Conservation (phyloP, 345 rosid genomes). For the Carallia brachiata region DNA sequence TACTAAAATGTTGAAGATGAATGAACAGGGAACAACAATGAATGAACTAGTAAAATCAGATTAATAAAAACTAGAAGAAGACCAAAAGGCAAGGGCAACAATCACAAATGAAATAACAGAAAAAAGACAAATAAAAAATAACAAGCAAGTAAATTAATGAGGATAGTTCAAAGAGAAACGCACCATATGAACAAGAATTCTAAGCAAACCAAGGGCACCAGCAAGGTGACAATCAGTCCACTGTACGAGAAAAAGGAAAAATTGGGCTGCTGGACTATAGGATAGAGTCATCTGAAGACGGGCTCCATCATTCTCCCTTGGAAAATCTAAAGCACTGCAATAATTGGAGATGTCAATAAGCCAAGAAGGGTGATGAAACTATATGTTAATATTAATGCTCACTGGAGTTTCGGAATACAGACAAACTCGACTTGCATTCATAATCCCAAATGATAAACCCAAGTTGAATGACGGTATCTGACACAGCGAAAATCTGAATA, state of each 20-base stretch:
- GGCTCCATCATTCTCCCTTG: slow-evolving; percentile 30
- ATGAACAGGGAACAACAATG: not conserved
- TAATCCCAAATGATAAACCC: not conserved
- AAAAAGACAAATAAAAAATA: not conserved
- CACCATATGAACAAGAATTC: slow-evolving; percentile 41
- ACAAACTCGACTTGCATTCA: not conserved
- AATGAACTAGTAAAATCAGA: not conserved
- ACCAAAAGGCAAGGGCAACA: not conserved
- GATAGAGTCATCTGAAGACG: slow-evolving; percentile 28
- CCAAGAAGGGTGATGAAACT: not conserved
- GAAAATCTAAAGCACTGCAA: slow-evolving; percentile 25
- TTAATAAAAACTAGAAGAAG: not conserved
- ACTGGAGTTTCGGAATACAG: not conserved
- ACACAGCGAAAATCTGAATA: not conserved
- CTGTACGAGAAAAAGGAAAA: slow-evolving; percentile 86
- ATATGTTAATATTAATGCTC: not conserved
- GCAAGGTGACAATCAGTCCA: slow-evolving; percentile 95
- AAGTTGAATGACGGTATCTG: not conserved
- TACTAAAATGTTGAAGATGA: not conserved
- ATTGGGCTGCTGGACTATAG: slow-evolving; percentile 69
- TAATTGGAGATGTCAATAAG: not conserved
- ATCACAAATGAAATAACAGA: not conserved
- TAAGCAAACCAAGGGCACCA: slow-evolving; percentile 83
- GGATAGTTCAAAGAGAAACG: not conserved
- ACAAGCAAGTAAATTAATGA: not conserved